Base-by-base conservation (phyloP, 345 rosid genomes). In the Dovyalis caffra region DNA sequence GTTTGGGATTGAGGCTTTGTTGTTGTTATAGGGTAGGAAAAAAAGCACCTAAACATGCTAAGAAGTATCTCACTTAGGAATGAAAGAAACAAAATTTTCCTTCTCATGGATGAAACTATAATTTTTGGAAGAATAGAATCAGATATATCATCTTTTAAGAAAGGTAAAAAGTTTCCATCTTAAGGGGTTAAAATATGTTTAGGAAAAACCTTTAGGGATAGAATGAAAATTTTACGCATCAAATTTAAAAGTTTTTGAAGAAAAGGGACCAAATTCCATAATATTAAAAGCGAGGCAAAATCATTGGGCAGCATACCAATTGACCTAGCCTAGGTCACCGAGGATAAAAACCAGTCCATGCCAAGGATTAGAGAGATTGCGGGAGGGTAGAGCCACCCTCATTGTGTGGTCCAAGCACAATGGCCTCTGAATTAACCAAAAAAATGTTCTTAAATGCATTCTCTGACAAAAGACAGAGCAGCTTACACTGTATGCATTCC, bases 401-500 rank as follows among this genome's bases (percentile, higher is more conserved):
- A 53, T 3, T 53, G 60, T n/a, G 28, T 53, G 60, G 1, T 53
- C 14, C 3, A n/a, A 8, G 28, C 25, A 12, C 60, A 53, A n/a
- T n/a, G 8, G 60, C 28, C 60, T 53, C 60, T 26, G n/a, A 53
- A 8, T 23, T 23, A n/a, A 53, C 60, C 14, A 23, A n/a, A 8
- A 53, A n/a, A 53, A 49, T 40, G 23, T 35, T 25, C 43, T 15
- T 58, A 62, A 38, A 10, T 28, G 68, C 62, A 56, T 65, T 40
- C 32, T 28, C 61, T 66, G 38, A 74, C 29, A 51, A 51, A 60
- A 45, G 69, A n/a, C 29, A 33, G 47, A 38, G 63, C 70, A 80
- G 68, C 92, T 87, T 87, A 91, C 98, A 70, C 85, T 88, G 86
- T 91, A 92, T 40, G 94, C 73, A 73, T 88, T 96, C 99, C 99